These are phyloP conservation scores for Penicillium sp. DNA, from an alignment of 2,329 filamentous ascomycete species.

Conservation along the genomic window DNA sequence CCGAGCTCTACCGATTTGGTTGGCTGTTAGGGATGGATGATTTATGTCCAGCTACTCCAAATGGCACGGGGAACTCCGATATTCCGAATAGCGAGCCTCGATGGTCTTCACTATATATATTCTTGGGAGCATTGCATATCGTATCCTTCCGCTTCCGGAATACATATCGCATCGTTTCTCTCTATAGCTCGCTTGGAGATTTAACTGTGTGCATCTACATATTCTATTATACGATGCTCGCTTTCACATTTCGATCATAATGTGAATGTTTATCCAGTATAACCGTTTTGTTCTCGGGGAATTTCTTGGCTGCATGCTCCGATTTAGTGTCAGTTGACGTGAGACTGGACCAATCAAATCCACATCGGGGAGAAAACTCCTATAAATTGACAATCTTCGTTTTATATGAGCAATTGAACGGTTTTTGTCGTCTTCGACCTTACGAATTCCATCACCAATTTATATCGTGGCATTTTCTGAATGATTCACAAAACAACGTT, in stretches of 20 bases:
- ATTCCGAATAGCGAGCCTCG: neutral
- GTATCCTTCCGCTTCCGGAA: neutral
- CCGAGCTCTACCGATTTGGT: conserved; percentile 24
- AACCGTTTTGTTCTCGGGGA: neutral
- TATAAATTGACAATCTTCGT: neutral
- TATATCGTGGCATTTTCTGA: neutral
- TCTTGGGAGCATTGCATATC: neutral
- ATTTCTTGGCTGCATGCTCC: neutral
- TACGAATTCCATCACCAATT: neutral
- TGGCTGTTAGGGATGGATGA: neutral
- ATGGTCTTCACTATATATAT: neutral
- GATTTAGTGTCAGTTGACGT: conserved; percentile 1
- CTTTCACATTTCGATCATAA: neutral
- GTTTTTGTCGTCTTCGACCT: neutral
- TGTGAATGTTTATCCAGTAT: neutral
- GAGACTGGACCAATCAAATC: neutral
- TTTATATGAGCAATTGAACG: neutral
- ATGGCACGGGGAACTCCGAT: neutral
- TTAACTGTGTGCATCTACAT: neutral
- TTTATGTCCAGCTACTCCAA: neutral
- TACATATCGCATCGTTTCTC: neutral
- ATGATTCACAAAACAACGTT: neutral
- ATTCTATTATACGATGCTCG: too few species aligned
- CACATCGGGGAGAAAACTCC: neutral
- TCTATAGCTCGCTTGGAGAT: neutral